Base-by-base conservation (phyloP, 192 early-diverging fungal species). In the Dissophora globulifera region DNA sequence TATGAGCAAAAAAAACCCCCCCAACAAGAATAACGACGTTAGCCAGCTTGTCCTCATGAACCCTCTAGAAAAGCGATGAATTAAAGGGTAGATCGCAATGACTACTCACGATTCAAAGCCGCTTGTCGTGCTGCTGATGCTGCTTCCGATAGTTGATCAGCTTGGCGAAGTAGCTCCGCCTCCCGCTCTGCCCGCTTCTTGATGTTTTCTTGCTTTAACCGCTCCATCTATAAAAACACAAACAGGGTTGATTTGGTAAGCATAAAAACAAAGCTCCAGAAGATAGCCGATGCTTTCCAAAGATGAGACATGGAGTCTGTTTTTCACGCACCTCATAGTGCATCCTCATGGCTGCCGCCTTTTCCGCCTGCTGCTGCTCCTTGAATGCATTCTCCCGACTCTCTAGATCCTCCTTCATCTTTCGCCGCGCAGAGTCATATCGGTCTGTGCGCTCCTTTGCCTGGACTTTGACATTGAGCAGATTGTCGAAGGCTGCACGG, bases 331-430 rank as follows among this genome's bases (percentile, higher is more conserved):
- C 72, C 58, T 76, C 72, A 17, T 76, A 59, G 46, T 78, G 70
- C 86, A 86, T 86, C 25, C 57, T 31, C 15, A 42, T 31, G 0
- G 57, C 80, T 19, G 80, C 80, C 10, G 69, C 51, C 17, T 64
- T 70, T 16, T 83, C 78, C 1, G 82, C 84, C 12, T 69, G 64
- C 32, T 80, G 69, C 2, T 80, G 65, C 29, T 75, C 82, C 67
- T 78, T 83, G 30, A 79, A 83, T 4, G 79, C 74, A 15, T 78
- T 70, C 27, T 86, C 84, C 42, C 80, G 62, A 30, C 42, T 69
- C 47, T 81, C 82, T 5, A 86, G 53, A 50, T 83, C 82, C 35
- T 86, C 84, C 53, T 75, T 78, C 41, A 79, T 79, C 38, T 58
- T 70, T 55, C 64, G 58, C 20, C 84, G 68, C 20, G 78, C 78